phyloP scores from a whole-genome alignment of 805 yeast species.

The Metschnikowia colocasiae region DNA sequence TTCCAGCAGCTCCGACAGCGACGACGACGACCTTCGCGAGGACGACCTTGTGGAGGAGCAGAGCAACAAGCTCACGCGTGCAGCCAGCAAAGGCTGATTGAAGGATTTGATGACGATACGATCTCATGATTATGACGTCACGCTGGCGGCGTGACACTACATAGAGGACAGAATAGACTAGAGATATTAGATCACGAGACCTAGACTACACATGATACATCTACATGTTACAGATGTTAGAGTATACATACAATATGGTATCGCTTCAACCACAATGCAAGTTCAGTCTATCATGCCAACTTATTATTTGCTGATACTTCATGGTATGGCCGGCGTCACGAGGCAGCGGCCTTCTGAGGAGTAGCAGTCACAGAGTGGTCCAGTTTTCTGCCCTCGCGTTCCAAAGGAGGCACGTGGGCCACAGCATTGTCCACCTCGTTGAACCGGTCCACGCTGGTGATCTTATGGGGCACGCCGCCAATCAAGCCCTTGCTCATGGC shows the following conservation, averaged over 20 bases:
- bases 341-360: neutral
- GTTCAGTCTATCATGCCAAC: too few species aligned
- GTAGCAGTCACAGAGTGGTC: constrained; percentile 1
- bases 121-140: constrained; percentile 1
- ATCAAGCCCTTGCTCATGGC: constrained; percentile 91
- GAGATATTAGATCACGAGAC: neutral
- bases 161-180: constrained; percentile 4
- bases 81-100: constrained; percentile 35
- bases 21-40: constrained; percentile 24
- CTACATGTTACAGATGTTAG: too few species aligned
- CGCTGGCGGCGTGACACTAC: constrained; percentile 2
- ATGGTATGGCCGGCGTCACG: too few species aligned
- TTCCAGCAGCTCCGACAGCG: constrained; percentile 31
- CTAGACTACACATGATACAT: too few species aligned
- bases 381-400: constrained; percentile 32
- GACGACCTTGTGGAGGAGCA: constrained; percentile 22
- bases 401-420: constrained; percentile 33
- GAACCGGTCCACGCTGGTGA: constrained; percentile 11
- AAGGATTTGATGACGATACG: constrained; percentile 1
- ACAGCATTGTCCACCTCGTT: constrained; percentile 23
- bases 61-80: constrained; percentile 34
- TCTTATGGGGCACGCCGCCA: constrained; percentile 81
- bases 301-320: too few species aligned
- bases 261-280: too few species aligned
- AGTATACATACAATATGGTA: too few species aligned